Evolutionary conservation across 2,329 filamentous ascomycete genomes (phyloP).

Genomic region (Tolypocladium ovalisporum): DNA sequence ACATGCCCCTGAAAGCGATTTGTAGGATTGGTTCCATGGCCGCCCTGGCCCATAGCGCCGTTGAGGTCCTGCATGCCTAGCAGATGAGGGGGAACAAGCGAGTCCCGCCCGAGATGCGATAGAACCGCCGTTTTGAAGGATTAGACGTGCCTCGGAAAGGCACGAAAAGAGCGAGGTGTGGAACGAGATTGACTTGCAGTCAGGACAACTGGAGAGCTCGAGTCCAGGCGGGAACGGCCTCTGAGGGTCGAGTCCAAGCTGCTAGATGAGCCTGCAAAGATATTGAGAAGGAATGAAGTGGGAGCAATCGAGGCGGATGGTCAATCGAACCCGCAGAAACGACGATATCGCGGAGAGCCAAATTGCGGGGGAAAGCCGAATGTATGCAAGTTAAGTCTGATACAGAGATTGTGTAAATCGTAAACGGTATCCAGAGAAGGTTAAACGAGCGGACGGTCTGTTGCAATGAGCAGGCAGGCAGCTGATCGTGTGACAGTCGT

Average conservation of each 20-base stretch:
- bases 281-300: background rate
- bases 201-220: background rate
- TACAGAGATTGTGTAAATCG: constrained; percentile 1
- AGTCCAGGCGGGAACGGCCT: background rate
- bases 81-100: constrained; percentile 74
- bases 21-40: constrained; percentile 33
- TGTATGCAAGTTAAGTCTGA: constrained; percentile 6
- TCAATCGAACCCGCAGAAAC: background rate
- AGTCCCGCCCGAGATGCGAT: constrained; percentile 70
- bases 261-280: background rate
- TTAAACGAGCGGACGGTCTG: background rate
- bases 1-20: constrained; percentile 58
- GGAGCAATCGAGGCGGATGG: background rate
- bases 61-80: constrained; percentile 88
- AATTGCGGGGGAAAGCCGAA: background rate
- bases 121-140: constrained; percentile 71
- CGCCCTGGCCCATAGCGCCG: constrained; percentile 38
- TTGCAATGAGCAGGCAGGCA: background rate
- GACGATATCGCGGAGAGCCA: background rate
- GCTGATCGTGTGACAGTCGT: constrained; percentile 2
- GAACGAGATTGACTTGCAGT: background rate
- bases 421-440: background rate
- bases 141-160: constrained; percentile 44
- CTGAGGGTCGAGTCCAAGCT: background rate
- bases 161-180: constrained; percentile 26